Percentiles rank a stretch among this genome's conserved stretches.
These are phyloP conservation scores for Gautieria morchelliformis DNA, from an alignment of 768 basidiomycete species.

Conservation along the genomic window DNA sequence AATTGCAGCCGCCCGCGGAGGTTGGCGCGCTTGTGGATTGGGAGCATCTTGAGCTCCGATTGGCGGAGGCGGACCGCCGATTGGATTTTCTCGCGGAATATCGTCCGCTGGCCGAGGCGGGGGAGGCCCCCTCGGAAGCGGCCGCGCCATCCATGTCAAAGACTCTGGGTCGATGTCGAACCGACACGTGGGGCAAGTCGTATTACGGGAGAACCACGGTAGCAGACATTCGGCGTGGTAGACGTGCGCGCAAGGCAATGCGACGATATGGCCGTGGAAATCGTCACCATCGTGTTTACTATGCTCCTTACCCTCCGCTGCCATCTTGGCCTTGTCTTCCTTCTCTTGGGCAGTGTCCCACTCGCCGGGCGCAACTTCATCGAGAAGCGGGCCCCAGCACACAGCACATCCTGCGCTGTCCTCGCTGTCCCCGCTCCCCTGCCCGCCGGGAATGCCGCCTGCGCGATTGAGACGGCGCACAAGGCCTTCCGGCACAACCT, in stretches of 20 bases:
- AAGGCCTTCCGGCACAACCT: conserved; percentile 56
- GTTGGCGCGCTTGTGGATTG: not conserved
- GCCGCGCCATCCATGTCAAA: conserved; percentile 36
- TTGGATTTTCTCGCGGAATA: not conserved
- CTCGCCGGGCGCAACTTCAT: conserved; percentile 14
- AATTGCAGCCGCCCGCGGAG: not conserved
- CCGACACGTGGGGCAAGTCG: conserved; percentile 76
- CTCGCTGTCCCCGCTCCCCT: conserved; percentile 22
- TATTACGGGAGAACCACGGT: conserved; percentile 78
- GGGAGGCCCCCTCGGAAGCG: conserved; percentile 4
- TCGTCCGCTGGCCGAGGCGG: not conserved
- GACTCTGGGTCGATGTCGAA: conserved; percentile 79
- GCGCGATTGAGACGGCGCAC: conserved; percentile 53
- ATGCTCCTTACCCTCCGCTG: conserved; percentile 14
- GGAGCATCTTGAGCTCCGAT: too few species aligned
- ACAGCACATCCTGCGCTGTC: conserved; percentile 50
- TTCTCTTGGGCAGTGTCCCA: conserved; percentile 14
- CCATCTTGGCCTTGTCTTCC: not conserved
- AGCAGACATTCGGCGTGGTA: conserved; percentile 72
- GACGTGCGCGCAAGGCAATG: conserved; percentile 72
- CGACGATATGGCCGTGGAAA: conserved; percentile 32
- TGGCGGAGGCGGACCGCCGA: too few species aligned
- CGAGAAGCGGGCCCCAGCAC: conserved; percentile 64
- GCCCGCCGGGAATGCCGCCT: conserved; percentile 27
- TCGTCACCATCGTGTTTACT: conserved; percentile 20